phyloP scores from a whole-genome alignment of 164 flowering plant genomes.

The Hamamelis virginiana region DNA sequence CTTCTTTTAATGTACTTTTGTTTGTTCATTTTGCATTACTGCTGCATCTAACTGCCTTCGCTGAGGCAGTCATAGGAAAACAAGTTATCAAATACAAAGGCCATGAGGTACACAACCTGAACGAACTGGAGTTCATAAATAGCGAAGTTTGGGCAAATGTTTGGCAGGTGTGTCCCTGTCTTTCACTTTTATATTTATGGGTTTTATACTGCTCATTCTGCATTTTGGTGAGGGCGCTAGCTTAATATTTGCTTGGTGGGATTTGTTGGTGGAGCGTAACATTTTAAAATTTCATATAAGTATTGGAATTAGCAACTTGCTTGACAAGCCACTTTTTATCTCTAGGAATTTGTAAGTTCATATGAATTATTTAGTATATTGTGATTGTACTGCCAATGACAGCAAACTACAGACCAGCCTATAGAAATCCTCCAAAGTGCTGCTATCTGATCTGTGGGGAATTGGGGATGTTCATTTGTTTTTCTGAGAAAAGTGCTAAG shows the following conservation, averaged over 20 bases:
- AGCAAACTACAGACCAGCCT: not conserved
- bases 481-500: not conserved
- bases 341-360: not conserved
- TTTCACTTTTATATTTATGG: not conserved
- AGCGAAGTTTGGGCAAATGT: slow-evolving; percentile 98
- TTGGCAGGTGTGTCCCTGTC: slow-evolving; percentile 51
- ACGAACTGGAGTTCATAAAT: slow-evolving; percentile 83
- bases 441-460: not conserved
- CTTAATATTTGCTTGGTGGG: no score
- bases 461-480: not conserved
- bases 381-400: not conserved
- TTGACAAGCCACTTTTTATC: not conserved
- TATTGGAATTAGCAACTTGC: not conserved
- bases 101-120: slow-evolving; percentile 69
- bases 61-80: slow-evolving; percentile 49
- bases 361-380: not conserved
- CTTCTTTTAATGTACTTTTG: not conserved
- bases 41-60: not conserved
- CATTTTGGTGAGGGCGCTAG: no score
- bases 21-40: not conserved
- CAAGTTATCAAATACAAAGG: slow-evolving; percentile 59
- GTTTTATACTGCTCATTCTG: not conserved
- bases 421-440: no score
- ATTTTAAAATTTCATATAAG: not conserved
- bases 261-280: not conserved